These are phyloP conservation scores for Poa pratensis DNA, from an alignment of 176 grass and related monocot genomes.

Conservation along the genomic window DNA sequence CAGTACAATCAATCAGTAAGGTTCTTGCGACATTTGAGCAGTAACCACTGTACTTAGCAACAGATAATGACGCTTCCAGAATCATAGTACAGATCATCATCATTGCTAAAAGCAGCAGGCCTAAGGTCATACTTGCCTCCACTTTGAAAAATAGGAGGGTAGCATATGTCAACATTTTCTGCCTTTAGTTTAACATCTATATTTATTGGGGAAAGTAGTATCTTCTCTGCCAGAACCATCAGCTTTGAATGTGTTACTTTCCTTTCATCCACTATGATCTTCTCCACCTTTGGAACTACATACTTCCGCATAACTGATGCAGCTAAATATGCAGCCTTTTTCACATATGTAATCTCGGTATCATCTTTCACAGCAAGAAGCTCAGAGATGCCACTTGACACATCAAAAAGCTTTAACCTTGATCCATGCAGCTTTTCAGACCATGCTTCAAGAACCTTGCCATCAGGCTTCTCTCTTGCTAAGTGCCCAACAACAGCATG, in stretches of 20 bases:
- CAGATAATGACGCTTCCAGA: conserved; percentile 76
- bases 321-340: conserved; percentile 74
- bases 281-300: conserved; percentile 78
- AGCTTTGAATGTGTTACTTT: conserved; percentile 69
- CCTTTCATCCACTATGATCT: conserved; percentile 64
- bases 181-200: conserved; percentile 74
- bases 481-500: conserved; percentile 58
- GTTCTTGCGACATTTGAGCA: conserved; percentile 86
- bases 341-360: conserved; percentile 57
- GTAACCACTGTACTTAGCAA: conserved; percentile 69
- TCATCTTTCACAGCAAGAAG: conserved; percentile 70
- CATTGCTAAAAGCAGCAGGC: conserved; percentile 69
- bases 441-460: conserved; percentile 79
- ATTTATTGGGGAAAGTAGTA: conserved; percentile 61
- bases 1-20: conserved; percentile 62
- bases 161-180: conserved; percentile 85
- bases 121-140: conserved; percentile 75
- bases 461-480: conserved; percentile 68
- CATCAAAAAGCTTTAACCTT: conserved; percentile 51
- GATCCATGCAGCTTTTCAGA: conserved; percentile 62
- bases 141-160: conserved; percentile 84
- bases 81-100: conserved; percentile 72
- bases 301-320: conserved; percentile 65
- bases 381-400: conserved; percentile 64
- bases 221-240: conserved; percentile 69